phyloP scores from a whole-genome alignment of 73 alveolate genomes.

The Paramecium sonneborni region DNA sequence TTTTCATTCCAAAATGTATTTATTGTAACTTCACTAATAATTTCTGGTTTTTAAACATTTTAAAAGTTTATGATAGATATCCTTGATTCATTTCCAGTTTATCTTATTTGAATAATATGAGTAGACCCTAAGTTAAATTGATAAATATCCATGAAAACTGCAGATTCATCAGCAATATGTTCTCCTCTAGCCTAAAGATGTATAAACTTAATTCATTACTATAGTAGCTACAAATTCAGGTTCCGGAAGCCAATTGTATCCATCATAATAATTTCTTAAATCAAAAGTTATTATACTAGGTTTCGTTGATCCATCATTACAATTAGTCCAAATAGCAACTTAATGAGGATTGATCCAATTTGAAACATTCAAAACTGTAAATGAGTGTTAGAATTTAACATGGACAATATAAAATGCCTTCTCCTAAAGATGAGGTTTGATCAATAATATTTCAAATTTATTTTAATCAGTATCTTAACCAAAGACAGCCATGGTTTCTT shows the following conservation, averaged over 20 bases:
- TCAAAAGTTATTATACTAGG: not conserved
- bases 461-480: conserved; percentile 9
- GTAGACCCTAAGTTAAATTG: not conserved
- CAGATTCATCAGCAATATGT: not conserved
- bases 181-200: not conserved
- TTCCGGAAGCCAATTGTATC: not conserved
- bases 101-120: not conserved
- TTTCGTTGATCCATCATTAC: conserved; percentile 14
- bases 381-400: not conserved
- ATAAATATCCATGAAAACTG: not conserved
- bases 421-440: not conserved
- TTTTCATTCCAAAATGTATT: not conserved
- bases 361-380: not conserved
- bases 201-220: not conserved
- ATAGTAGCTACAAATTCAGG: not conserved
- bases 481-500: not conserved
- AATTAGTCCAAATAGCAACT: conserved; percentile 21
- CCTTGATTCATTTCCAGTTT: not conserved
- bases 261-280: conserved; percentile 18
- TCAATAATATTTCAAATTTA: not conserved
- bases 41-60: not conserved
- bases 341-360: conserved; percentile 1
- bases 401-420: not conserved
- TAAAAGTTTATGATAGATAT: not conserved
- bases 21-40: not conserved